Conservation (phyloP, 441 rosid genomes). For the Viola pubescens region DNA sequence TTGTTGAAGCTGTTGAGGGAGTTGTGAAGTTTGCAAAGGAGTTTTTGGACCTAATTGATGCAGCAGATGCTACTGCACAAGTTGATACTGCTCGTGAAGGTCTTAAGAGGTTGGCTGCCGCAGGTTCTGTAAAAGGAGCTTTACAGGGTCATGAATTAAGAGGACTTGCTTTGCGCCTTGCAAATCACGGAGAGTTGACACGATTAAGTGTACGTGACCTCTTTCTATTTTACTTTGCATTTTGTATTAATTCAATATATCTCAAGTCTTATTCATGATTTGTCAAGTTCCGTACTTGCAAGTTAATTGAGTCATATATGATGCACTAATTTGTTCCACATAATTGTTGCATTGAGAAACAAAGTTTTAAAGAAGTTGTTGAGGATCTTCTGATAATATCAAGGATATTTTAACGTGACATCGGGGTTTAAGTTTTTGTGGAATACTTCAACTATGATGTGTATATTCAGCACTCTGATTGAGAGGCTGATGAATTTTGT, state of each 20-base stretch:
- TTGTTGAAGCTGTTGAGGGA: constrained; percentile 93
- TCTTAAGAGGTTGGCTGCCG: constrained; percentile 86
- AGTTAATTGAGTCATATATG: too few species aligned
- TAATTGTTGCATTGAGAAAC: too few species aligned
- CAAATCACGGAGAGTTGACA: constrained; percentile 95
- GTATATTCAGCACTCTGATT: too few species aligned
- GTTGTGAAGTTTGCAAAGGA: constrained; percentile 83
- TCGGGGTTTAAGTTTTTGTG: too few species aligned
- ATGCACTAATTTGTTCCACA: too few species aligned
- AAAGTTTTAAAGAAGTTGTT: too few species aligned
- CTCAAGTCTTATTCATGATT: too few species aligned
- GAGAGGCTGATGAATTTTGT: too few species aligned
- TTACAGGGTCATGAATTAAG: constrained; percentile 78
- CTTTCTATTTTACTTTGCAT: neutral
- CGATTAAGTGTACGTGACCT: constrained; percentile 61
- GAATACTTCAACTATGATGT: too few species aligned
- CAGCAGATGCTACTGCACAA: constrained; percentile 97
- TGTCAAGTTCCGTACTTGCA: too few species aligned
- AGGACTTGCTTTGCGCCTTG: constrained; percentile 94
- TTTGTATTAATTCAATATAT: neutral
- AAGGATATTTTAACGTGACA: too few species aligned
- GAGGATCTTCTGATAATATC: too few species aligned
- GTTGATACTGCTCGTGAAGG: constrained; percentile 93
- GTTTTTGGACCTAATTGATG: constrained; percentile 95
- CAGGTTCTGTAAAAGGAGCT: constrained; percentile 96